phyloP scores from a whole-genome alignment of 331 rosid genomes.

The Dryas integrifolia region DNA sequence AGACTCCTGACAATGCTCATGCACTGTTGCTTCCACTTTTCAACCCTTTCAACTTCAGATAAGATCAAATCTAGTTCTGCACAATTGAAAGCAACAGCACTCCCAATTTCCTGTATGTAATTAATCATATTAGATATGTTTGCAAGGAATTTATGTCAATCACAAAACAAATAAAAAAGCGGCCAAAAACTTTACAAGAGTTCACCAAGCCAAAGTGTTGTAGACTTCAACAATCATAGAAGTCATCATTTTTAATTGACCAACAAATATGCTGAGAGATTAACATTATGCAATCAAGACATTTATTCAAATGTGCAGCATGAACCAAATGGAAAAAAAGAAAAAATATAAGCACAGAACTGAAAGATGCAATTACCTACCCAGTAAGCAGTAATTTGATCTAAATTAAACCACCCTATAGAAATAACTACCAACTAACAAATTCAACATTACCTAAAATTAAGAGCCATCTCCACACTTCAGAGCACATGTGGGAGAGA shows the following conservation, averaged over 20 bases:
- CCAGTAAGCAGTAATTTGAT: background rate
- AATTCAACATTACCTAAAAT: background rate
- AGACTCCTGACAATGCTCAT: slow-evolving; percentile 34
- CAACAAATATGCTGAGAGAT: background rate
- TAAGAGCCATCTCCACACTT: background rate
- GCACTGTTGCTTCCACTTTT: slow-evolving; percentile 76
- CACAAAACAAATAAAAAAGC: slow-evolving; percentile 3
- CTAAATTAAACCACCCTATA: background rate
- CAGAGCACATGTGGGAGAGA: background rate
- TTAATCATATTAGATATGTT: slow-evolving; percentile 21
- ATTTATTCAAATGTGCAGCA: background rate
- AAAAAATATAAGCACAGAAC: background rate
- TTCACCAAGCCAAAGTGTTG: slow-evolving; percentile 4
- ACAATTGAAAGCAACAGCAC: slow-evolving; percentile 60
- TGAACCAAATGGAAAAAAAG: background rate
- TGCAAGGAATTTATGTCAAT: slow-evolving; percentile 11
- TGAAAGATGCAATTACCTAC: background rate
- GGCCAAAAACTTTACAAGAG: background rate
- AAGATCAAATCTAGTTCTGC: slow-evolving; percentile 58
- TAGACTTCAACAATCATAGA: background rate
- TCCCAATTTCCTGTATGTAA: slow-evolving; percentile 65
- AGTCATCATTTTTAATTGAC: slow-evolving; percentile 1
- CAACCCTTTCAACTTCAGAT: slow-evolving; percentile 78
- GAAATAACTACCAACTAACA: background rate
- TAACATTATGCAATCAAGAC: background rate